Evolutionary conservation across 192 early-diverging fungal species (phyloP).

Genomic region (Mortierella claussenii): DNA sequence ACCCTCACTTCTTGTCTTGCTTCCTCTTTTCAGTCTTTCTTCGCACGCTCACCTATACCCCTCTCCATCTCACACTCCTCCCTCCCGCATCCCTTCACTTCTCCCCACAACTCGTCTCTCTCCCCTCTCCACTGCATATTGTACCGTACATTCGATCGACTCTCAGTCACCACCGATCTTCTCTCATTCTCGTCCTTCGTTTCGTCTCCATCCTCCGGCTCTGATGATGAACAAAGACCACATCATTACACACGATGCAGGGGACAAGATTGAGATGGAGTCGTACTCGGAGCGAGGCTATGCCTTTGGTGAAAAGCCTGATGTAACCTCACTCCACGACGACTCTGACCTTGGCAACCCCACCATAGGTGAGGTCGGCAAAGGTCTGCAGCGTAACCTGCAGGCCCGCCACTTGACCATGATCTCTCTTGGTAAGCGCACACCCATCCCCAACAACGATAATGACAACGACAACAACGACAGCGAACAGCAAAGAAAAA

Average conservation of each 20-base stretch:
- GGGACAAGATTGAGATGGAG: slow-evolving; percentile 32
- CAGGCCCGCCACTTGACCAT: slow-evolving; percentile 76
- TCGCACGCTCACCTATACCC: slow-evolving; percentile 10
- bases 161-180: too few species aligned
- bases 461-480: neutral
- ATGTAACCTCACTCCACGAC: slow-evolving; percentile 6
- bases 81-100: slow-evolving; percentile 1
- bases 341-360: slow-evolving; percentile 1
- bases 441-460: neutral
- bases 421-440: slow-evolving; percentile 54
- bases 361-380: neutral
- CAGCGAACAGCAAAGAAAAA: neutral
- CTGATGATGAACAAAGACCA: slow-evolving; percentile 21
- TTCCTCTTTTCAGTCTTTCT: slow-evolving; percentile 8
- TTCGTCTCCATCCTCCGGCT: neutral
- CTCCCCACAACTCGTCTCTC: too few species aligned
- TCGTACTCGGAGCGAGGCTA: slow-evolving; percentile 7
- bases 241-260: slow-evolving; percentile 10
- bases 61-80: neutral
- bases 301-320: slow-evolving; percentile 2
- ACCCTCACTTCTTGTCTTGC: slow-evolving; percentile 1
- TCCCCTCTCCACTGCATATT: too few species aligned
- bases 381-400: slow-evolving; percentile 69
- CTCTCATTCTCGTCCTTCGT: slow-evolving; percentile 2
- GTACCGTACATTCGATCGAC: too few species aligned